Base-by-base conservation (phyloP, 2,329 filamentous ascomycete species). In the Fonsecaea pugnacius region DNA sequence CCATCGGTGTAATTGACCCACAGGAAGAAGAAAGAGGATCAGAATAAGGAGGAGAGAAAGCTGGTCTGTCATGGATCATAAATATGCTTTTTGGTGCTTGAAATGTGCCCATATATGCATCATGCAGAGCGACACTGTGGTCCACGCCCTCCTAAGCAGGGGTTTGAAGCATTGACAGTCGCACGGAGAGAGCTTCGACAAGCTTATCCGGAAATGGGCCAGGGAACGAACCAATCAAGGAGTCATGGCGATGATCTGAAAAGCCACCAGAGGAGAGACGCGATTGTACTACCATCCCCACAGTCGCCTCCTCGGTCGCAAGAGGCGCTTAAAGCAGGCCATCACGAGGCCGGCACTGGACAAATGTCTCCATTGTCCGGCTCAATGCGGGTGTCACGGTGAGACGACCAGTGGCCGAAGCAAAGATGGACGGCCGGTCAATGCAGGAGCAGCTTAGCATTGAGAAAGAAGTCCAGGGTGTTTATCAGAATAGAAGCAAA, bases 311-410 rank as follows among this genome's bases (percentile, higher is more conserved):
- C 24, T 27, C 10, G 16, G 18, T 18, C 21, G 36, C 48, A 21
- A 21, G 40, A 55, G 55, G 66, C 66, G 66, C 66, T 60, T 67
- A 67, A 32, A 52, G n/a, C 32, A 52, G 66, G 66, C 53, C 63
- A 63, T 67, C 66, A 65, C 63, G 27, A 38, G 66, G 66, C 56
- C 60, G 43, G 32, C 61, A 62, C 55, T n/a, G 4, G 50, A 51
- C 55, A 21, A 32, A 53, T 32, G 10, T 2, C 24, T 16, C 46
- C 48, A 33, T 55, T 30, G 24, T 16, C 21, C 38, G 27, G 33
- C 32, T 38, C 18, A 24, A 51, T 16, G 27, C 9, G n/a, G 27
- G 59, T 62, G 32, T 64, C 65, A 64, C 24, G 33, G 32, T 67
- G 62, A 59, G 33, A 62, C 59, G 59, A 24, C 48, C 57, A 36